Evolutionary conservation across 78 protist species (phyloP).

Genomic region (Pelomyxa schiedti): DNA sequence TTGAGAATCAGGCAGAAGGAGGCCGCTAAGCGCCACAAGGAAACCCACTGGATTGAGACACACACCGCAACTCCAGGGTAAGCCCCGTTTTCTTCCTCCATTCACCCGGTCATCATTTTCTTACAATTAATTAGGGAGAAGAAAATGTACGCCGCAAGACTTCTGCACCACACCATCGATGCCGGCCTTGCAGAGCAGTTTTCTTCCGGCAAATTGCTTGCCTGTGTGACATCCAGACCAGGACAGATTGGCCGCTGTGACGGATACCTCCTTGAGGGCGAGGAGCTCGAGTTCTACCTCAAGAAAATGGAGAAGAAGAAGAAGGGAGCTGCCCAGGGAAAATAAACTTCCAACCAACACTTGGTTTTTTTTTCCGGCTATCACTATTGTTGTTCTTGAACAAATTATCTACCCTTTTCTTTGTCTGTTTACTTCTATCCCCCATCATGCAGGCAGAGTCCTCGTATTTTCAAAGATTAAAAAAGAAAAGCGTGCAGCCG

Average conservation of each 20-base stretch:
- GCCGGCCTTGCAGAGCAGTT: conserved; percentile 75
- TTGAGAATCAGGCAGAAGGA: background rate
- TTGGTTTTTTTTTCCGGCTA: too few relatives aligned
- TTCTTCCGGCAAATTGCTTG: conserved; percentile 89
- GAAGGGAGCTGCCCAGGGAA: conserved; percentile 20
- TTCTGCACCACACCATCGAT: conserved; percentile 43
- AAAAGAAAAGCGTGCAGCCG: background rate
- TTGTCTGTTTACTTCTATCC: too few relatives aligned
- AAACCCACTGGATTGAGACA: too few relatives aligned
- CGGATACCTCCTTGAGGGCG: conserved; percentile 99
- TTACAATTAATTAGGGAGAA: too few relatives aligned
- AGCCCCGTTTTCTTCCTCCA: too few relatives aligned
- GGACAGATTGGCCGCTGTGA: conserved; percentile 96
- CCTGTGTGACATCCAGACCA: conserved; percentile 87
- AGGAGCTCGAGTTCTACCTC: conserved; percentile 96
- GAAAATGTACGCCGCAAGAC: background rate
- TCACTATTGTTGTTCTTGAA: too few relatives aligned
- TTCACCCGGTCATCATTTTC: too few relatives aligned
- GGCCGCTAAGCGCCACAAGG: conserved; percentile 12
- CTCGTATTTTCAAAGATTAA: too few relatives aligned
- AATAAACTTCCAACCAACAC: too few relatives aligned
- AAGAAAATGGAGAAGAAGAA: conserved; percentile 82
- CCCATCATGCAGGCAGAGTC: too few relatives aligned
- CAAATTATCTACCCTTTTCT: too few relatives aligned
- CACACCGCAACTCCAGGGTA: too few relatives aligned